These are phyloP conservation scores for Wickerhamomyces sp. DNA, from an alignment of 1,139 yeast species.

Conservation along the genomic window DNA sequence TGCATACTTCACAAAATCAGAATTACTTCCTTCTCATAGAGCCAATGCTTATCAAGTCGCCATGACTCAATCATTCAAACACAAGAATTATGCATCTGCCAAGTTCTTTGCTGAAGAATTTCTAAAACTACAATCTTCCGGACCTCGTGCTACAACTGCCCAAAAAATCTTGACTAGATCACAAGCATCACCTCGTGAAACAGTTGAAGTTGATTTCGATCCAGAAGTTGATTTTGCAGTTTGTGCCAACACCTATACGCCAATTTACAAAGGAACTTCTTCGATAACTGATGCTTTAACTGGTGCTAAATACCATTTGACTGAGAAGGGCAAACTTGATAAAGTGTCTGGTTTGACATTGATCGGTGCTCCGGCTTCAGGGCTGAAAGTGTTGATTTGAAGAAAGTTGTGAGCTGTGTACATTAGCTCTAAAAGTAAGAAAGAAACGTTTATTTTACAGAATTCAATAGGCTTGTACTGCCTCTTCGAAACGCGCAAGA, in stretches of 20 bases:
- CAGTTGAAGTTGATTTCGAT: conserved; percentile 86
- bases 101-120: conserved; percentile 86
- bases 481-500: too few relatives aligned
- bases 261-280: conserved; percentile 76
- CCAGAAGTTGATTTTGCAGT: conserved; percentile 87
- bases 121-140: conserved; percentile 59
- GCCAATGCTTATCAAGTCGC: conserved; percentile 92
- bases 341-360: conserved; percentile 68
- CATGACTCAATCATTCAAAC: conserved; percentile 84
- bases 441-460: not conserved
- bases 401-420: not conserved
- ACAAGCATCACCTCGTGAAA: conserved; percentile 77
- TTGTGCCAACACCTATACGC: conserved; percentile 83
- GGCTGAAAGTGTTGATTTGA: conserved; percentile 68
- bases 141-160: conserved; percentile 88
- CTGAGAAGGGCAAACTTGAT: conserved; percentile 76
- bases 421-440: not conserved
- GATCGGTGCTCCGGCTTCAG: conserved; percentile 96
- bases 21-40: conserved; percentile 77
- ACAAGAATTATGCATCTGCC: conserved; percentile 85
- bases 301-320: conserved; percentile 79
- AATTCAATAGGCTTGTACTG: not conserved
- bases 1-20: conserved; percentile 86
- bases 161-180: conserved; percentile 74
- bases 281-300: conserved; percentile 78